A percentile compares a stretch with the other conserved stretches of the same genome.
These are phyloP conservation scores for Ascoidea tarda DNA, from an alignment of 805 yeast species.

Conservation along the genomic window DNA sequence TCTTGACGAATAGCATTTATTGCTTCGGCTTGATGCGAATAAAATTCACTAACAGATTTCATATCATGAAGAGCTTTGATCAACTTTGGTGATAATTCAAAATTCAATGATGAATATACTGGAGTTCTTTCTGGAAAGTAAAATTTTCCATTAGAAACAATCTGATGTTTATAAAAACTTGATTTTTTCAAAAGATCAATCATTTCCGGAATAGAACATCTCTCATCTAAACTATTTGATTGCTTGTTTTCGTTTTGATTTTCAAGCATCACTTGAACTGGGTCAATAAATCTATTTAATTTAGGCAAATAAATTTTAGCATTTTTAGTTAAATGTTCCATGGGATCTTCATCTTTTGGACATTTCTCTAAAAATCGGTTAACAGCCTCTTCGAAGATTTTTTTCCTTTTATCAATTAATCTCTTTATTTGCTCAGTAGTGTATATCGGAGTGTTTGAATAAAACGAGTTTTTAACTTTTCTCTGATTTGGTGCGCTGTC, in stretches of 20 bases:
- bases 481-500: constrained; percentile 49
- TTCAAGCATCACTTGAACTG: constrained; percentile 41
- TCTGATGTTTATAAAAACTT: constrained; percentile 48
- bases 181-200: constrained; percentile 31
- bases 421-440: constrained; percentile 42
- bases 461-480: constrained; percentile 26
- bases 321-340: constrained; percentile 21
- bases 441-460: constrained; percentile 34
- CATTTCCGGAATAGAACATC: constrained; percentile 34
- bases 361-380: constrained; percentile 21
- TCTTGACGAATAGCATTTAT: constrained; percentile 40
- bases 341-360: constrained; percentile 23
- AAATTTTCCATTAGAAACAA: constrained; percentile 35
- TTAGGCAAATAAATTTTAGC: constrained; percentile 31
- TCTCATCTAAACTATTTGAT: constrained; percentile 14
- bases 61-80: constrained; percentile 33
- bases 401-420: constrained; percentile 43
- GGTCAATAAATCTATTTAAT: constrained; percentile 38
- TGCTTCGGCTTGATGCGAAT: constrained; percentile 76
- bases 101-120: constrained; percentile 24
- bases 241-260: constrained; percentile 12
- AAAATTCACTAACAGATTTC: constrained; percentile 39
- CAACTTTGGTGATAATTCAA: constrained; percentile 36
- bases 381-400: constrained; percentile 31
- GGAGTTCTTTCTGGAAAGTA: constrained; percentile 31